Conservation (phyloP, 2,329 filamentous ascomycete species). For the Alternaria consortialis region DNA sequence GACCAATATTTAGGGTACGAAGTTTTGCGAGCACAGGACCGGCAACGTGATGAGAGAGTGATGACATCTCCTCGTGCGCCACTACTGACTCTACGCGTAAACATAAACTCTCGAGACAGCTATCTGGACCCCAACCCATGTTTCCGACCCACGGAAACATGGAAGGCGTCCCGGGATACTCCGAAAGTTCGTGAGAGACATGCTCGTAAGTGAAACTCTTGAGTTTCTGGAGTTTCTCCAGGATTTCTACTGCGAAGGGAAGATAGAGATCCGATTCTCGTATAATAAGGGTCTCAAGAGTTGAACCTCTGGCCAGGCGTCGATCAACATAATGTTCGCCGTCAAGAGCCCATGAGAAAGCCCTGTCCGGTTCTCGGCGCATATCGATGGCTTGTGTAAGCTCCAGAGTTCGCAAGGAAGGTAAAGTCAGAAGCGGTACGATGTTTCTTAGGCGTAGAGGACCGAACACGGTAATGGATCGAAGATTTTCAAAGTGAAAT, state of each 20-base stretch:
- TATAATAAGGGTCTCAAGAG: constrained; percentile 8
- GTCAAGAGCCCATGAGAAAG: constrained; percentile 3
- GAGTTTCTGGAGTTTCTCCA: constrained; percentile 7
- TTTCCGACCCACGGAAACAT: not conserved
- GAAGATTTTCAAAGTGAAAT: constrained; percentile 5
- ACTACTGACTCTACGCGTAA: constrained; percentile 2
- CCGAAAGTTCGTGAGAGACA: not conserved
- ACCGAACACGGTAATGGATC: constrained; percentile 12
- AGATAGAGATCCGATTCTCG: constrained; percentile 6
- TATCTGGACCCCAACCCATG: not conserved
- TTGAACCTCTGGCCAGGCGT: constrained; percentile 8
- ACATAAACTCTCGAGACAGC: constrained; percentile 3
- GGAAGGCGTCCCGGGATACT: not conserved
- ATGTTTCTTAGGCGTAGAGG: constrained; percentile 18
- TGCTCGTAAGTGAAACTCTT: constrained; percentile 17
- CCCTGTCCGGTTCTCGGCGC: constrained; percentile 7
- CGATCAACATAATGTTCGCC: not conserved
- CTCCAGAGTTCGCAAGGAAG: constrained; percentile 7
- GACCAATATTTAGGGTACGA: constrained; percentile 10
- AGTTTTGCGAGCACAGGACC: not conserved
- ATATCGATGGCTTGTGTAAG: constrained; percentile 7
- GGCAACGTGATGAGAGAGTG: not conserved
- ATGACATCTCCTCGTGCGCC: not conserved
- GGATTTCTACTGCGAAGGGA: not conserved
- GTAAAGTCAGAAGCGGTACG: constrained; percentile 18